Percentiles rank a stretch among this genome's conserved stretches.
Conservation (phyloP, 257 asterid genomes). For the Leptodermis oblonga region DNA sequence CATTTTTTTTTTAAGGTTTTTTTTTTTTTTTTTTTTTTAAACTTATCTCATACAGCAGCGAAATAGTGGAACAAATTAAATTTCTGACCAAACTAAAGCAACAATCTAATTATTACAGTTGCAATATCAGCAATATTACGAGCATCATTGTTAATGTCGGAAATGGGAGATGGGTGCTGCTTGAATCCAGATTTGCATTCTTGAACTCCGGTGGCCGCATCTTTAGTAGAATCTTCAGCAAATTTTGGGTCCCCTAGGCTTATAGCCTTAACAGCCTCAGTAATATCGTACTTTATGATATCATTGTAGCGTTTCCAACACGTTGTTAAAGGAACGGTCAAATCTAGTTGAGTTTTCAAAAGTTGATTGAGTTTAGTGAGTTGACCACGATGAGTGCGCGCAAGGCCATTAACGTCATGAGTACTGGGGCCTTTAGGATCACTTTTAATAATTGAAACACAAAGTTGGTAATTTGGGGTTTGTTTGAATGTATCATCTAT, state of each 20-base stretch:
- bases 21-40: too few relatives aligned
- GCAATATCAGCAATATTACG: too few relatives aligned
- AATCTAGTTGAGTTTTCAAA: neutral
- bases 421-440: neutral
- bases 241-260: slow-evolving; percentile 30
- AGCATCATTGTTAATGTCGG: slow-evolving; percentile 7
- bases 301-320: slow-evolving; percentile 6
- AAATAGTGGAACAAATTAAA: too few relatives aligned
- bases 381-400: slow-evolving; percentile 15
- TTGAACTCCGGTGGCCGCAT: slow-evolving; percentile 10
- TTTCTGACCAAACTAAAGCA: neutral
- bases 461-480: slow-evolving; percentile 1
- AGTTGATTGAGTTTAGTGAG: neutral
- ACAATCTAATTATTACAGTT: neutral
- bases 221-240: too few relatives aligned
- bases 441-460: neutral
- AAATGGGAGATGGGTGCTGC: slow-evolving; percentile 14
- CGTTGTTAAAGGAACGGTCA: slow-evolving; percentile 2
- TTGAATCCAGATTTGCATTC: slow-evolving; percentile 21
- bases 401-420: slow-evolving; percentile 14
- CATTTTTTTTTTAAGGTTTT: too few relatives aligned
- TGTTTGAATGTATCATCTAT: too few relatives aligned
- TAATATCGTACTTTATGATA: slow-evolving; percentile 5
- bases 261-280: slow-evolving; percentile 24
- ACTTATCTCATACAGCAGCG: too few relatives aligned